Base-by-base conservation (phyloP, 2,329 filamentous ascomycete genomes). In the Ophiostoma ips region DNA sequence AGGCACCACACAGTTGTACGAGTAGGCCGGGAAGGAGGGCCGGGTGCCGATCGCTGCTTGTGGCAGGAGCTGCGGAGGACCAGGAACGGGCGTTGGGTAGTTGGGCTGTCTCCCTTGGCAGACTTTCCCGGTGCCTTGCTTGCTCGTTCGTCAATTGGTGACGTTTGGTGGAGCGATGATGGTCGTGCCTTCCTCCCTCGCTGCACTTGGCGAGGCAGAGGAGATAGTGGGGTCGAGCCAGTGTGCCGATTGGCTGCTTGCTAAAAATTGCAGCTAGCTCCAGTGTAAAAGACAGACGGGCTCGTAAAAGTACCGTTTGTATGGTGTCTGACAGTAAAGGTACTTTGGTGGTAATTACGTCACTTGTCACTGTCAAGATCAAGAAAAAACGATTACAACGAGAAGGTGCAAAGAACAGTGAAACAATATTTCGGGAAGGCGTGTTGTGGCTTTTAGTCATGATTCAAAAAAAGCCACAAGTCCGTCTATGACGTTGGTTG, bases 151-250 rank as follows among this genome's bases (percentile, higher is more conserved):
- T 19, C 35, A 18, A 46, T 28, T 21, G 46, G 50, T 44, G 46
- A 40, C 50, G 50, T 46, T 24, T 50, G 49, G 43, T 41, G 35
- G 49, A 47, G 49, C 37, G 50, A 40, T 44, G 37, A 37, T 36
- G 45, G 40, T 43, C 24, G 40, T 43, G 24, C 40, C 40, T 43
- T 43, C 24, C 24, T 41, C 38, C 24, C 24, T 41, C 38, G 28
- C 11, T 19, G 30, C 15, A 43, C 40, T 43, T 43, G 40, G 40
- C 30, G 24, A 30, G 40, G 16, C 19, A 19, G 38, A 21, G 28
- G 38, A 41, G 15, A 41, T 31, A 31, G 40, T 43, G 40, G 40
- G 40, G 40, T 43, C 24, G 16, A 12, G 15, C n/a, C 7, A 43
- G 24, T 15, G 40, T 16, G 24, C 40, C 10, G 40, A 43, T 43